phyloP scores from a whole-genome alignment of 345 rosid genomes.

The Eucalyptus sp. region DNA sequence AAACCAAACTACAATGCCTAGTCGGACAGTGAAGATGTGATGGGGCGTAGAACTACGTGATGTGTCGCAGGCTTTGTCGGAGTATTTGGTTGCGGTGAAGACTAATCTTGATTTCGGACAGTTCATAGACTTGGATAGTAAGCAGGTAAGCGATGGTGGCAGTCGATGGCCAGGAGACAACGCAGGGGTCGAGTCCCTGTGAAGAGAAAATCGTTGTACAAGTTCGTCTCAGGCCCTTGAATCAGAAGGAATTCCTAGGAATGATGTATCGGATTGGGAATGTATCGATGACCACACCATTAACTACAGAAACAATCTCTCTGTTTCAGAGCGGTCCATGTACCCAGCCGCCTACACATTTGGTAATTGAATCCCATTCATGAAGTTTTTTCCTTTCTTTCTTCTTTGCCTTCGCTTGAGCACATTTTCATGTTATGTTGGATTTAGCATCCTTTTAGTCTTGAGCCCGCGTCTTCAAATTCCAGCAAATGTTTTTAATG shows the following conservation, averaged over 20 bases:
- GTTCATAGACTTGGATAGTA: background rate
- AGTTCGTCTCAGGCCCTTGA: slow-evolving; percentile 81
- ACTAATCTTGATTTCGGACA: background rate
- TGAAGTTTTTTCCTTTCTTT: background rate
- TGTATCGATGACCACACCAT: slow-evolving; percentile 64
- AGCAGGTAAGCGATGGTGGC: slow-evolving; percentile 30
- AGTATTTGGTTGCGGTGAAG: background rate
- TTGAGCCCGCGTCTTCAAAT: background rate
- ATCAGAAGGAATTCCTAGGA: slow-evolving; percentile 57
- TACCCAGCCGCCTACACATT: slow-evolving; percentile 78
- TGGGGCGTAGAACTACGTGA: background rate
- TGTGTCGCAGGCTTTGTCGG: background rate
- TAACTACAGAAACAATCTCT: slow-evolving; percentile 57
- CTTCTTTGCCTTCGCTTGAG: background rate
- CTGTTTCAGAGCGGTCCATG: slow-evolving; percentile 77
- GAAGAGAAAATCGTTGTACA: slow-evolving; percentile 71
- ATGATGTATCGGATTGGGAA: slow-evolving; percentile 81
- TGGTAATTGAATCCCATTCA: slow-evolving; percentile 31
- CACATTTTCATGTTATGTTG: background rate
- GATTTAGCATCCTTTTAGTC: background rate
- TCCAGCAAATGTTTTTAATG: background rate
- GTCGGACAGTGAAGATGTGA: background rate
- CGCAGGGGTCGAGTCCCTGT: slow-evolving; percentile 21
- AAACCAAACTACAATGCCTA: background rate
- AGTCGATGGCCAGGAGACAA: slow-evolving; percentile 35